Evolutionary conservation across 2,329 filamentous ascomycete genomes (phyloP), one percentile per base, ranked within the genome.

Genomic region (Cephalotrichum gorgonifer): DNA sequence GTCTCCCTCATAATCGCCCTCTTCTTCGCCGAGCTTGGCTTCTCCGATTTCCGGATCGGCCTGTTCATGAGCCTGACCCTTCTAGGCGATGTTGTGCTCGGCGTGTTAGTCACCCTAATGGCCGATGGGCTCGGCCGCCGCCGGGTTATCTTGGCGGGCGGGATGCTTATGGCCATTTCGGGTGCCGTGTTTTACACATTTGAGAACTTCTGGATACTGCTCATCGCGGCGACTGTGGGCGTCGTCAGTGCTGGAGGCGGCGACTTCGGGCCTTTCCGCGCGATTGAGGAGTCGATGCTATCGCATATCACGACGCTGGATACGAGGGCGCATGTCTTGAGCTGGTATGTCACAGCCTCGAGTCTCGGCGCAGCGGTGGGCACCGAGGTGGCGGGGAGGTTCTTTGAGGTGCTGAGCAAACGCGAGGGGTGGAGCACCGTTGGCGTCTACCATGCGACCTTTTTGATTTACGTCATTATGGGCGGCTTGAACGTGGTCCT

Each of bases 191-290:
- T 83, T 58, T 72, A 68, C 0, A 47, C 72, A 1, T 73, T 70
- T 50, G 73, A 75, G 23, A 76, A 76, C 51, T 84, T 74, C 54
- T 83, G 78, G 77, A 61, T 79, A 14, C 62, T 83, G 6, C 61
- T 83, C 3, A 54, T 69, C 0, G 79, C 79, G 0, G 78, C 78
- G 1, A 70, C 83, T 3, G 63, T 81, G 3, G 79, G 80, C 2
- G 78, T 83, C 4, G 74, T 83, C 47, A 80, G 75, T 58, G 73
- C 79, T 0, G 80, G 67, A 2, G 81, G 81, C 6, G 75, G 78
- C 15, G 82, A 85, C 54, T 83, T 85, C 57, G 82, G 81, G 0
- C 81, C 82, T 0, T 85, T 85, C 54, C 68, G 81, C 33, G 78
- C 78, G 3, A 77, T 86, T 28, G 82, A 85, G 58, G 81, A 85